Percentiles rank a stretch among this genome's conserved stretches.
Conservation (phyloP, 148 eudicot species). For the Hydrangea macrophylla region DNA sequence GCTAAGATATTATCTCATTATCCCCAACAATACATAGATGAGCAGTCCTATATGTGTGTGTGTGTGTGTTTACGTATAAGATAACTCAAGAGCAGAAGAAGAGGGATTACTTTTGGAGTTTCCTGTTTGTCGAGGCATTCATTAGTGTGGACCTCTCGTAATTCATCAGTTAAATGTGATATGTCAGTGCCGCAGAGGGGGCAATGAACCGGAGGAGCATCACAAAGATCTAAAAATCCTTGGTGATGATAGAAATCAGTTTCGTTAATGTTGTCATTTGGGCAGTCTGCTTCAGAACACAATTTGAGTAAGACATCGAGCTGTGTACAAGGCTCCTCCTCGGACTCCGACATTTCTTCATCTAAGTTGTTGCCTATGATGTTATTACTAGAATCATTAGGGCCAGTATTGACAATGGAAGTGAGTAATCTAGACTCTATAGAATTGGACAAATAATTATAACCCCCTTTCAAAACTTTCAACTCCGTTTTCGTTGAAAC, state of each 20-base stretch:
- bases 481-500: slow-evolving; percentile 9
- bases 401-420: slow-evolving; percentile 9
- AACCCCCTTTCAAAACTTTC: slow-evolving; percentile 8
- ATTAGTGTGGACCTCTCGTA: slow-evolving; percentile 63
- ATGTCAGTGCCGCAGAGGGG: slow-evolving; percentile 77
- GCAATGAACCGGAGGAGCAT: slow-evolving; percentile 36
- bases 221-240: neutral
- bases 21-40: too few relatives aligned
- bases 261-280: neutral
- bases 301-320: slow-evolving; percentile 58
- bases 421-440: slow-evolving; percentile 48
- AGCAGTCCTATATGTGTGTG: neutral
- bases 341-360: slow-evolving; percentile 16
- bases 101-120: slow-evolving; percentile 28
- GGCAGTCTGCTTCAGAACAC: slow-evolving; percentile 42
- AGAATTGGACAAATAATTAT: slow-evolving; percentile 21
- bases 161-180: slow-evolving; percentile 45
- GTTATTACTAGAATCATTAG: slow-evolving; percentile 9
- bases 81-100: neutral
- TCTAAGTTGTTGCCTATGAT: slow-evolving; percentile 4
- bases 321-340: slow-evolving; percentile 41
- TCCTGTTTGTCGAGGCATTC: slow-evolving; percentile 69
- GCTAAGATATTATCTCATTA: too few relatives aligned
- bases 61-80: neutral
- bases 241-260: neutral